Conservation (phyloP, 2,329 filamentous ascomycete species). For the Pseudopithomyces maydicus region DNA sequence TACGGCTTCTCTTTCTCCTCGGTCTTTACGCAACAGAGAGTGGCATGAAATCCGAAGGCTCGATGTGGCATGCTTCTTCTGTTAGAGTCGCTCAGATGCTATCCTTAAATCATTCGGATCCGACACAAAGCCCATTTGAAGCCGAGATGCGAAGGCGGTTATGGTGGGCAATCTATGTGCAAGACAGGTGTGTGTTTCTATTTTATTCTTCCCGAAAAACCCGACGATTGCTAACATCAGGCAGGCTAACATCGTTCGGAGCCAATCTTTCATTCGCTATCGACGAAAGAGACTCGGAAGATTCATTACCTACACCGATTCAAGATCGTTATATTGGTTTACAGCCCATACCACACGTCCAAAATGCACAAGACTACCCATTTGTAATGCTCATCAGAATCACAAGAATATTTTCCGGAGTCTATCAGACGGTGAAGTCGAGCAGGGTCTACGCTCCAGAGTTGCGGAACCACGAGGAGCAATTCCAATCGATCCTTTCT, state of each 20-base stretch:
- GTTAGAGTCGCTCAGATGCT: slow-evolving; percentile 83
- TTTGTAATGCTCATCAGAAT: slow-evolving; percentile 82
- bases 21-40: slow-evolving; percentile 83
- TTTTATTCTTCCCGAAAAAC: too few relatives aligned
- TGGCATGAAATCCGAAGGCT: slow-evolving; percentile 84
- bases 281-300: slow-evolving; percentile 86
- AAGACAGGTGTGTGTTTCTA: slow-evolving; percentile 70
- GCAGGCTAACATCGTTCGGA: slow-evolving; percentile 75
- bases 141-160: slow-evolving; percentile 83
- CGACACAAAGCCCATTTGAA: slow-evolving; percentile 75
- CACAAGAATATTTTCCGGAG: slow-evolving; percentile 74
- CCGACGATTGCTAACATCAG: slow-evolving; percentile 27
- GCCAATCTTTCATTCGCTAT: slow-evolving; percentile 81
- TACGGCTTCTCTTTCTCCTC: slow-evolving; percentile 71
- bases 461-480: slow-evolving; percentile 77
- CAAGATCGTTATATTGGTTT: slow-evolving; percentile 77
- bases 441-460: slow-evolving; percentile 66
- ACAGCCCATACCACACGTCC: slow-evolving; percentile 52
- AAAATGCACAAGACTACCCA: slow-evolving; percentile 59
- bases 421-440: slow-evolving; percentile 73
- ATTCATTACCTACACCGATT: slow-evolving; percentile 75
- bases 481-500: slow-evolving; percentile 76
- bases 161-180: slow-evolving; percentile 93
- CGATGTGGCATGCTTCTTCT: slow-evolving; percentile 82
- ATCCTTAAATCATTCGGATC: slow-evolving; percentile 76